Base-by-base conservation (phyloP, 306 rosid genomes). In the Fagus sylvatica region DNA sequence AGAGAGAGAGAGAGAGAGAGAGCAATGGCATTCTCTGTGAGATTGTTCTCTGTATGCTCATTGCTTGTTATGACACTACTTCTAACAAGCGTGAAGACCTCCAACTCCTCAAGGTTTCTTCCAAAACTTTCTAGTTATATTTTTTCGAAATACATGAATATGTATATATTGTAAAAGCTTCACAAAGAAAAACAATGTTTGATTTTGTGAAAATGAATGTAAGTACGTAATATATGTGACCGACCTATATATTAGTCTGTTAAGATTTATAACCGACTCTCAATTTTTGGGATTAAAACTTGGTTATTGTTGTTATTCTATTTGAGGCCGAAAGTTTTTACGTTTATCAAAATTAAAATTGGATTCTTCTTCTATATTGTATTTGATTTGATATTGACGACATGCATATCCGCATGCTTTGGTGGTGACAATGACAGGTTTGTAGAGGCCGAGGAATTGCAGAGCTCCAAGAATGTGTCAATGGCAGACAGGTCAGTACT, bases 401-500 rank as follows among this genome's bases (percentile, higher is more conserved):
- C 3, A 46, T 46, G 51, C 11, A 2, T 46, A 46, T 46, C 13
- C 13, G 51, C 51, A 46, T 16, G 2, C 4, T 75, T 39, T 9
- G 10, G 1, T 72, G n/a, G 12, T 56, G 28, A 22, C 28, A 22
- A 22, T 22, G 53, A 42, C 85, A 91, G 97, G 64, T 74, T 73
- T 76, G 82, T 66, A 2, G 89, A 33, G 82, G 62, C 83, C 40
- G 84, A 81, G 81, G 77, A 82, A 77, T 78, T 69, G 76, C 74
- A 53, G 74, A 90, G 90, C 88, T 88, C 79, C 78, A 85, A 81
- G 79, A 85, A 87, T 82, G 86, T 89, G 2, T 82, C 96, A 74
- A 89, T 90, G 93, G 88, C 93, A 78, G 84, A 88, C 67, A 53
- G 92, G 97, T 94, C n/a, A 70, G 95, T 81, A 60, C 51, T 3